These are phyloP conservation scores for Peribolospora kevripleyi DNA, from an alignment of 768 basidiomycete genomes.

Conservation along the genomic window DNA sequence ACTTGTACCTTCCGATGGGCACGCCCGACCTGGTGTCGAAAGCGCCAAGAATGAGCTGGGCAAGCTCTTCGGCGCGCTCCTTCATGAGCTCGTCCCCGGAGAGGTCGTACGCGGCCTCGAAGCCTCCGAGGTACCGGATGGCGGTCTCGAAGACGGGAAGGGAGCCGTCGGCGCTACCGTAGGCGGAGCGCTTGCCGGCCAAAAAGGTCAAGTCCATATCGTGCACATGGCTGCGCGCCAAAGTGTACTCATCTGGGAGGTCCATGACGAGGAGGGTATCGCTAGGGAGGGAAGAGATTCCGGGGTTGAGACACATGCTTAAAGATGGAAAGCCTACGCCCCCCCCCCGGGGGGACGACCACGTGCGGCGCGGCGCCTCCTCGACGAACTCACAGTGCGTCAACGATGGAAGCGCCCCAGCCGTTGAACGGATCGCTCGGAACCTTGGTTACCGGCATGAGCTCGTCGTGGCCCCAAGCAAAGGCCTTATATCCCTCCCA, in stretches of 20 bases:
- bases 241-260: constrained; percentile 15
- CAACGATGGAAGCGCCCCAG: constrained; percentile 20
- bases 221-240: constrained; percentile 16
- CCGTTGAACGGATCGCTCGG: constrained; percentile 18
- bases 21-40: constrained; percentile 20
- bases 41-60: constrained; percentile 17
- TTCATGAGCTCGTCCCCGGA: constrained; percentile 22
- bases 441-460: constrained; percentile 14
- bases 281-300: background rate
- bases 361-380: constrained; percentile 3
- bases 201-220: constrained; percentile 14
- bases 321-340: background rate
- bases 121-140: constrained; percentile 24
- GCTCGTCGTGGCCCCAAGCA: constrained; percentile 20
- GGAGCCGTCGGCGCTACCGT: constrained; percentile 6
- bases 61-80: constrained; percentile 22
- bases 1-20: constrained; percentile 17
- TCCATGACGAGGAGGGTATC: constrained; percentile 12
- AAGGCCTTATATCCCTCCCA: constrained; percentile 19
- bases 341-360: background rate
- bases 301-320: constrained; percentile 1
- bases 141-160: constrained; percentile 23
- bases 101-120: constrained; percentile 23
- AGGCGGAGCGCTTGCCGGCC: constrained; percentile 1
- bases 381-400: constrained; percentile 16